These are phyloP conservation scores for Pterocarpus santalinus DNA, from an alignment of 306 rosid species.

Conservation along the genomic window DNA sequence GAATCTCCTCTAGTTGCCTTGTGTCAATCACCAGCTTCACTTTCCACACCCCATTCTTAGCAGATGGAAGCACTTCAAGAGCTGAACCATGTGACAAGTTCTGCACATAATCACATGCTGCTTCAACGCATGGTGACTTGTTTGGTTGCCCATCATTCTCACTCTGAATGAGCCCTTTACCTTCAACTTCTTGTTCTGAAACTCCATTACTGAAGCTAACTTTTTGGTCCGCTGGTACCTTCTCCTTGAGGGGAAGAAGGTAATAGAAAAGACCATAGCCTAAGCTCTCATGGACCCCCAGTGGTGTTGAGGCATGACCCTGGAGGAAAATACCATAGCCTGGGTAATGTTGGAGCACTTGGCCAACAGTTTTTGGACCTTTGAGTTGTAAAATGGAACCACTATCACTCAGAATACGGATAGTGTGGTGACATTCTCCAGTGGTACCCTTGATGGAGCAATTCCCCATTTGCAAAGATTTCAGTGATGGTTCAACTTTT, in stretches of 20 bases:
- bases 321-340: conserved; percentile 67
- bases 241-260: conserved; percentile 64
- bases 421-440: conserved; percentile 61
- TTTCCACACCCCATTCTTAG: conserved; percentile 69
- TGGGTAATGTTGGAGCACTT: conserved; percentile 58
- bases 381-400: conserved; percentile 67
- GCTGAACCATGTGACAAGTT: conserved; percentile 56
- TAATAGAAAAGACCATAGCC: conserved; percentile 63
- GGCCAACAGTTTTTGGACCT: conserved; percentile 65
- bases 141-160: conserved; percentile 31
- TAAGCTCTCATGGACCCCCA: conserved; percentile 55
- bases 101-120: conserved; percentile 56
- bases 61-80: conserved; percentile 67
- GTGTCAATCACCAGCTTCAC: conserved; percentile 72
- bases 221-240: not conserved
- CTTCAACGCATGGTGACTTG: conserved; percentile 25
- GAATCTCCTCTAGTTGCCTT: conserved; percentile 66
- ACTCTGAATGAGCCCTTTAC: not conserved
- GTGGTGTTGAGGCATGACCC: conserved; percentile 58
- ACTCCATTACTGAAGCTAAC: not conserved
- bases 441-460: conserved; percentile 65
- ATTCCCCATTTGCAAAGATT: conserved; percentile 70
- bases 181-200: conserved; percentile 14
- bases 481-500: conserved; percentile 2
- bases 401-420: conserved; percentile 65